Evolutionary conservation across 2,329 filamentous ascomycete genomes (phyloP).

Genomic region (Epichloe hybrida): DNA sequence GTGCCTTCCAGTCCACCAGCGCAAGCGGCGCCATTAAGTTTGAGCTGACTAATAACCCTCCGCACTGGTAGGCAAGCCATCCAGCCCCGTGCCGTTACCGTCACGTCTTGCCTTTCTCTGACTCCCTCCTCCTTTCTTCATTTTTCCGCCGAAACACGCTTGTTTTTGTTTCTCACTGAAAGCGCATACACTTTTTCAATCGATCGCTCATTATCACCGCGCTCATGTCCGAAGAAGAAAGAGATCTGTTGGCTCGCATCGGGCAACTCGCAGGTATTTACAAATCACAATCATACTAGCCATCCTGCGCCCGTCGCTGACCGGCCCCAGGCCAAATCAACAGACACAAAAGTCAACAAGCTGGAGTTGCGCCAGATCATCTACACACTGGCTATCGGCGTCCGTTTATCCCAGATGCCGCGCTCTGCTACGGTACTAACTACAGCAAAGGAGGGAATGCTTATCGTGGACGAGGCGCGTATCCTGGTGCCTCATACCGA

Average conservation of each 20-base stretch:
- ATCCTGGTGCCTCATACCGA: slow-evolving; percentile 21
- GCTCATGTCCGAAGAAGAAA: slow-evolving; percentile 35
- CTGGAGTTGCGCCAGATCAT: slow-evolving; percentile 20
- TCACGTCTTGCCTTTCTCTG: background rate
- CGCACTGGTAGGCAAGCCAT: too few species aligned
- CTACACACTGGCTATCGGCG: slow-evolving; percentile 20
- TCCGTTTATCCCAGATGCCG: slow-evolving; percentile 14
- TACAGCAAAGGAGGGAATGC: slow-evolving; percentile 1
- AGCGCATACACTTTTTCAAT: background rate
- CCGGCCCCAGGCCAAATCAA: slow-evolving; percentile 57
- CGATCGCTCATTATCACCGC: background rate
- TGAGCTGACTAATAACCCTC: too few species aligned
- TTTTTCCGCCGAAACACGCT: background rate
- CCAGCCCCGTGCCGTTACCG: background rate
- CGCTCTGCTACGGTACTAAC: background rate
- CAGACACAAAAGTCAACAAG: slow-evolving; percentile 55
- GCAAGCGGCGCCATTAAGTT: background rate
- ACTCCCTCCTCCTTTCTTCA: background rate
- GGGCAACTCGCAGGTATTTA: slow-evolving; percentile 34
- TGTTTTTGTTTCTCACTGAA: background rate
- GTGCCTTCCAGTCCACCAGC: background rate
- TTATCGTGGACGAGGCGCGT: slow-evolving; percentile 14
- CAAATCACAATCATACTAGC: background rate
- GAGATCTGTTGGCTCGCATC: slow-evolving; percentile 40
- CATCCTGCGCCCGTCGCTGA: slow-evolving; percentile 10